phyloP scores from a whole-genome alignment of 2,329 filamentous ascomycete genomes.

The Cercospora sp. region DNA sequence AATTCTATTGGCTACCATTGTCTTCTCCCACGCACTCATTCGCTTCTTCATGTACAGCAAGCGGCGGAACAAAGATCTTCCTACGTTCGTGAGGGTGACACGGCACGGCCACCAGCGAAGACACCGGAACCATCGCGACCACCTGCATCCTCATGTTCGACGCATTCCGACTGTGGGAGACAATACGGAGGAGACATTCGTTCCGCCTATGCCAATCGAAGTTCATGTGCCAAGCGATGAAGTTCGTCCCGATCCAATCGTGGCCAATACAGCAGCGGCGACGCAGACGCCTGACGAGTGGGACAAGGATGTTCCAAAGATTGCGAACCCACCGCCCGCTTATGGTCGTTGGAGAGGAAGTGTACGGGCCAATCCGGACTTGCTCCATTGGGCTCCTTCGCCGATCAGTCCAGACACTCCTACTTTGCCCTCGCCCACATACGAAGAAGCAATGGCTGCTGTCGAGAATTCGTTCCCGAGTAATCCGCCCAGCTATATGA shows the following conservation, averaged over 20 bases:
- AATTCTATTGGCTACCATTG: slow-evolving; percentile 69
- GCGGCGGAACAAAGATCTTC: slow-evolving; percentile 13
- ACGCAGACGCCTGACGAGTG: slow-evolving; percentile 35
- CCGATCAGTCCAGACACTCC: slow-evolving; percentile 29
- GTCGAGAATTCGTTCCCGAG: slow-evolving; percentile 18
- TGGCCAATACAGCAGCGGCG: slow-evolving; percentile 25
- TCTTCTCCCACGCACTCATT: slow-evolving; percentile 78
- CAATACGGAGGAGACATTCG: slow-evolving; percentile 50
- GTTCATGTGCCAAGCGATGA: slow-evolving; percentile 67
- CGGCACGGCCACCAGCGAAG: slow-evolving; percentile 19
- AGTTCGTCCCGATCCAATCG: slow-evolving; percentile 26
- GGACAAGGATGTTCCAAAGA: slow-evolving; percentile 27
- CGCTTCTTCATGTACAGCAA: slow-evolving; percentile 61
- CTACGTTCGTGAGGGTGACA: slow-evolving; percentile 24
- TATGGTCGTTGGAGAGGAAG: slow-evolving; percentile 84
- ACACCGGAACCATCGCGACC: slow-evolving; percentile 24
- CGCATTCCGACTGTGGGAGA: slow-evolving; percentile 22
- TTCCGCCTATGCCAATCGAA: slow-evolving; percentile 71
- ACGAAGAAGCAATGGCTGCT: slow-evolving; percentile 34
- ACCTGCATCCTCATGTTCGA: slow-evolving; percentile 39
- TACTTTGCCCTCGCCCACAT: slow-evolving; percentile 35
- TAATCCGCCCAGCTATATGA: slow-evolving; percentile 34
- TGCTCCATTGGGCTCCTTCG: slow-evolving; percentile 66
- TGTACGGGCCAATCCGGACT: slow-evolving; percentile 78
- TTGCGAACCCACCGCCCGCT: slow-evolving; percentile 65